A percentile compares a stretch with the other conserved stretches of the same genome.
These are phyloP conservation scores for Fusarium sp. DNA, from an alignment of 2,329 filamentous ascomycete species.

Conservation along the genomic window DNA sequence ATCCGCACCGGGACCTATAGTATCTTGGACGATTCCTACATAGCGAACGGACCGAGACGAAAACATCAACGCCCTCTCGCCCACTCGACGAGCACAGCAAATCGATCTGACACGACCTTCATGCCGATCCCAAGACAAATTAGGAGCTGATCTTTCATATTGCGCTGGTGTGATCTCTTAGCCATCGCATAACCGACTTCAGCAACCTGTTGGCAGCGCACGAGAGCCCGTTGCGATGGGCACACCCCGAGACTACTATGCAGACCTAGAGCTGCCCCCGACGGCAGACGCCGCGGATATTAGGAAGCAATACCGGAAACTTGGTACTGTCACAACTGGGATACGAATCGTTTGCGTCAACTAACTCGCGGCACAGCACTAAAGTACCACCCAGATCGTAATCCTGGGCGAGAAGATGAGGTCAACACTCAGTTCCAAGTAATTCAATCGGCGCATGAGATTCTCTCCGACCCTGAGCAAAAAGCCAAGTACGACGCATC, in stretches of 20 bases:
- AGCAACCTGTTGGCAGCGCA: slow-evolving; percentile 7
- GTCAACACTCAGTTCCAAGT: slow-evolving; percentile 85
- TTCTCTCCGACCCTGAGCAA: slow-evolving; percentile 64
- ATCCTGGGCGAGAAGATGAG: slow-evolving; percentile 83
- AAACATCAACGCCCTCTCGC: background rate
- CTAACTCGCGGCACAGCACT: slow-evolving; percentile 66
- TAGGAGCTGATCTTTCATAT: slow-evolving; percentile 5
- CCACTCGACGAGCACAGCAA: background rate
- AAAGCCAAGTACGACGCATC: slow-evolving; percentile 66
- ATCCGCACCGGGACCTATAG: background rate
- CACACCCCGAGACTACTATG: slow-evolving; percentile 80
- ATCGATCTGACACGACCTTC: background rate
- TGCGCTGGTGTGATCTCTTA: background rate
- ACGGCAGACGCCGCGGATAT: slow-evolving; percentile 79
- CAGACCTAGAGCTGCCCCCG: slow-evolving; percentile 78
- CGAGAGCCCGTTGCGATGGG: slow-evolving; percentile 45
- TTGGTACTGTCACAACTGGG: slow-evolving; percentile 64
- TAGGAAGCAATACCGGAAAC: slow-evolving; percentile 86
- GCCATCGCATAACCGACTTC: slow-evolving; percentile 1
- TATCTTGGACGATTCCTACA: background rate
- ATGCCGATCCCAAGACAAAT: slow-evolving; percentile 7
- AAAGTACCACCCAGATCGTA: slow-evolving; percentile 89
- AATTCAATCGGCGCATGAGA: slow-evolving; percentile 87
- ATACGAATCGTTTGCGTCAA: background rate
- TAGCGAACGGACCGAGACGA: background rate